Base-by-base conservation (phyloP, 176 grass and related monocot species). In the Eragrostis nindensis region DNA sequence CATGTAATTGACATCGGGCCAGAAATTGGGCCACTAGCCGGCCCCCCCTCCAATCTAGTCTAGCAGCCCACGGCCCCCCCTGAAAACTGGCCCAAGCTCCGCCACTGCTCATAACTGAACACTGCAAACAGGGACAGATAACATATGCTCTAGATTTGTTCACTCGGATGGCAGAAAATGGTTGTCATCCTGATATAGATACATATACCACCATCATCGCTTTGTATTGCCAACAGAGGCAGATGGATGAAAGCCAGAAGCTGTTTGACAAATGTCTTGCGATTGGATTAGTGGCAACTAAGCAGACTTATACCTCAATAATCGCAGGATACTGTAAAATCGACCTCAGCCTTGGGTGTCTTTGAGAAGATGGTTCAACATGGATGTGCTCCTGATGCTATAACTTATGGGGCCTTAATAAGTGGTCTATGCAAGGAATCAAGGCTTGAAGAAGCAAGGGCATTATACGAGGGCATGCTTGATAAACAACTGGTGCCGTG, bases 341-440 rank as follows among this genome's bases (percentile, higher is more conserved):
- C 81, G 19, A 91, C 47, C 62, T 93, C 79, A 1, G 92, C 95
- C 16, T 89, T 98, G 79, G 93, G 71, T 41, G 43, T 95, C 55
- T 95, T 91, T 70, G 90, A 95, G 47, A 89, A 70, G 64, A 98
- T 98, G 92, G 72, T 91, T 65, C 83, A 85, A 83, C 86, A 89
- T 76, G 90, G 88, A 32, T 95, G 95, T 54, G 27, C 55, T 18
- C 84, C 90, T 76, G 95, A 98, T 73, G 85, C 92, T 72, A 32
- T 93, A 80, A 91, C 88, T 62, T 98, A 98, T 70, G 95, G 90
- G 18, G 86, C 95, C 60, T 60, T 98, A 50, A 89, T 95, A 83
- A 98, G 92, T 76, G 92, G 90, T 13, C 79, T 98, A 14, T 98
- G 92, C 82, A 95, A 93, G 82, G 95, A 95, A 50, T 94, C 84